Evolutionary conservation across 2,329 filamentous ascomycete species (phyloP).

Genomic region (Epichloe elymi): DNA sequence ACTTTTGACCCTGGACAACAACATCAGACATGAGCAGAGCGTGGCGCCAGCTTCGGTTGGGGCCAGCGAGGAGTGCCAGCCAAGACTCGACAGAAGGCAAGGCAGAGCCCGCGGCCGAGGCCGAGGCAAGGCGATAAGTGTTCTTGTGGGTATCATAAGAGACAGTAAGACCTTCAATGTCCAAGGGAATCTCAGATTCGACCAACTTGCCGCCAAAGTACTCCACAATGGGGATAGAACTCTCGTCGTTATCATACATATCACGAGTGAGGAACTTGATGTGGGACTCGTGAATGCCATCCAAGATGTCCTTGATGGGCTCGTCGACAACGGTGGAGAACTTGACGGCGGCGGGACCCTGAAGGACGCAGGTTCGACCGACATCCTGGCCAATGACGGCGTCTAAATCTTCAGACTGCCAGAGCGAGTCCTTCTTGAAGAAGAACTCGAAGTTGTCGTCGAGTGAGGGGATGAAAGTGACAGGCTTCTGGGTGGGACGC

Average conservation of each 20-base stretch:
- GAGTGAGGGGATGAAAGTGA: constrained; percentile 88
- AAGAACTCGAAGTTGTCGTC: constrained; percentile 98
- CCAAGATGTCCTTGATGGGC: constrained; percentile 88
- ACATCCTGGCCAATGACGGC: constrained; percentile 95
- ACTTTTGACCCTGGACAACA: constrained; percentile 88
- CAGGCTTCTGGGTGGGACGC: constrained; percentile 85
- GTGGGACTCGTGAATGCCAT: constrained; percentile 78
- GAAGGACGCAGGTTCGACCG: constrained; percentile 86
- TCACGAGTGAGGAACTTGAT: constrained; percentile 70
- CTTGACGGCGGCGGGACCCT: constrained; percentile 83
- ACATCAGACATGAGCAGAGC: constrained; percentile 90
- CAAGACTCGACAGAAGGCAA: constrained; percentile 73
- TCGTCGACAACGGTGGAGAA: constrained; percentile 86
- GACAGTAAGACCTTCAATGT: constrained; percentile 76
- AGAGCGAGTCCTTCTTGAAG: constrained; percentile 99
- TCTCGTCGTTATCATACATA: constrained; percentile 61
- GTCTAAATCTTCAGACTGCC: constrained; percentile 96
- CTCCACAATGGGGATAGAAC: constrained; percentile 70
- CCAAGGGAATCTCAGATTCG: constrained; percentile 56
- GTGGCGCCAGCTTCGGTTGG: constrained; percentile 81
- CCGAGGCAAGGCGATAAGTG: constrained; percentile 69
- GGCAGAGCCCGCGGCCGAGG: constrained; percentile 55
- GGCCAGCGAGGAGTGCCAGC: constrained; percentile 77
- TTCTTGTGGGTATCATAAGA: constrained; percentile 67
- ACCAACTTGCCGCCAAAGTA: constrained; percentile 89